Base-by-base conservation (phyloP, 2,329 filamentous ascomycete species). In the Xylariomycetidae sp. region DNA sequence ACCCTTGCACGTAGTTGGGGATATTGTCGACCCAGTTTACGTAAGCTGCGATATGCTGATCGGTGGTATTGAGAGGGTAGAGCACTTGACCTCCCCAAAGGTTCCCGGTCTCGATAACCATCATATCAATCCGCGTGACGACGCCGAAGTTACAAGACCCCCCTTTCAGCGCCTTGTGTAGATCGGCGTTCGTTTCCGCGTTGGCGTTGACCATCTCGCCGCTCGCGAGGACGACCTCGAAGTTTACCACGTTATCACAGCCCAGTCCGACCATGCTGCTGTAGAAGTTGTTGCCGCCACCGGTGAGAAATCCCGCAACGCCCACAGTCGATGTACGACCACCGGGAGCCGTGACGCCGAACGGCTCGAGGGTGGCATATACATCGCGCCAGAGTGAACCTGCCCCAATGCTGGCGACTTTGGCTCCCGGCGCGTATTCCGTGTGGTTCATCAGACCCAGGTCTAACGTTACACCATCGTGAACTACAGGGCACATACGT, bases 131-230 rank as follows among this genome's bases (percentile, higher is more conserved):
- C 13, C 44, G 41, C 4, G 62, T 55, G 10, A 57, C 49, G 37
- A 61, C 49, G 31, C 63, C 66, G 25, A 67, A 67, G 45, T 70
- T 71, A 39, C 57, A 63, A 11, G 56, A 54, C 25, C 68, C 68
- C 10, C 67, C 68, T 34, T 64, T 63, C 3, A 70, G 52, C 1
- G 66, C 68, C 31, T 54, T 56, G 44, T 54, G 70, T 3, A 72
- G 56, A 36, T 70, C 66, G 0, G 45, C 9, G 40, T 68, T 56
- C 3, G 52, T 37, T 0, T 42, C 36, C 1, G 46, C 48, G 25
- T 58, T 65, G 12, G 62, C 66, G 13, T 61, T 59, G 18, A 67
- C 47, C 19, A 70, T 56, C 4, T 45, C 28, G 10, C 66, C 66
- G 31, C 49, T 49, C 1, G 61, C 60, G 1, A 68, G 56, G 3